Base-by-base conservation (phyloP, 768 basidiomycete genomes). In the Pholiota conissans region DNA sequence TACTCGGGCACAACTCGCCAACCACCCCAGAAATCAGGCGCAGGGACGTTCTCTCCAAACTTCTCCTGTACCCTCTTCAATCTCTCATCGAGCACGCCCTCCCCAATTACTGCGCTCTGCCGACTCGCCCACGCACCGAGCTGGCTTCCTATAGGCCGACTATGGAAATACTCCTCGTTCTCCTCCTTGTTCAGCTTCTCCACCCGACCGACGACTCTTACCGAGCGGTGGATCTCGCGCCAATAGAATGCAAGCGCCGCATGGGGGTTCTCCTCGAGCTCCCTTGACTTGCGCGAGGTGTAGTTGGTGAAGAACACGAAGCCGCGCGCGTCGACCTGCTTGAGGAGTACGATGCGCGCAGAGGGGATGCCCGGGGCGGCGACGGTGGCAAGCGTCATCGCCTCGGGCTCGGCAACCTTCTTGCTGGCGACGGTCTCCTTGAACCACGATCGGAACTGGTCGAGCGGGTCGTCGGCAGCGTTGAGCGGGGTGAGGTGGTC, bases 251-350 rank as follows among this genome's bases (percentile, higher is more conserved):
- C 86, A 18, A 96, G 76, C 1, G 91, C 86, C 4, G 90, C 94
- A 68, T 87, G 77, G 0, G 92, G 91, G 67, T 95, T 95, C 35
- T 75, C 80, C 5, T 72, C 56, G 27, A 98, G 80, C 70, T 98
- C 97, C 39, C 74, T 68, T 3, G 93, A 94, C 75, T 98, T 99
- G 62, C 95, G 85, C 10, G 94, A 96, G 37, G 86, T 83, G 76
- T 98, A 98, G 74, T 99, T 99, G 29, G 96, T 98, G 81, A 84
- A 99, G 76, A 98, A 97, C 56, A 96, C 84, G 76, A 98, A 98
- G 50, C 97, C 97, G 54, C 79, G 84, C 28, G 79, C 67, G 76
- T 98, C 97, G 65, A 93, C 84, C 68, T 93, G 84, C 73, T 95
- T 97, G 67, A 98, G 85, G 58, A 98, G 86, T 55, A 98, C 95